Percentiles rank a stretch among this genome's conserved stretches.
Evolutionary conservation across 2,329 filamentous ascomycete species (phyloP).

Genomic region (Talaromyces sp.): DNA sequence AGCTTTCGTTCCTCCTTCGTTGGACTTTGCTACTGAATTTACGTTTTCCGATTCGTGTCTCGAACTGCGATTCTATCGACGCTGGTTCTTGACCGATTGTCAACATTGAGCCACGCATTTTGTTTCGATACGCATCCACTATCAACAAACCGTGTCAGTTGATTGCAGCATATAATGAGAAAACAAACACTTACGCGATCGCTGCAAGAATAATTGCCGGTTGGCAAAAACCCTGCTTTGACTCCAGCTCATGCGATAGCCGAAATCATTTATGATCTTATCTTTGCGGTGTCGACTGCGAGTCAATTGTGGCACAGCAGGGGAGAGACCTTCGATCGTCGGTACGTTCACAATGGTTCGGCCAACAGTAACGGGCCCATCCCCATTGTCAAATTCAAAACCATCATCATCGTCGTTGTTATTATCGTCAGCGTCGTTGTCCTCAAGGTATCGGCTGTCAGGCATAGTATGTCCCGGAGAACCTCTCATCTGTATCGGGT

Average conservation of each 20-base stretch:
- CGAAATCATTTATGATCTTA: conserved; percentile 86
- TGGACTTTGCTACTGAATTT: conserved; percentile 58
- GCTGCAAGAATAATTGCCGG: conserved; percentile 81
- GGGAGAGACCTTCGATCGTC: conserved; percentile 66
- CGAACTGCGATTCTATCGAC: conserved; percentile 76
- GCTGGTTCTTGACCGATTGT: conserved; percentile 71
- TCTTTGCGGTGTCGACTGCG: conserved; percentile 72
- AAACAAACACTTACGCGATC: conserved; percentile 68
- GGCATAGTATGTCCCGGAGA: conserved; percentile 69
- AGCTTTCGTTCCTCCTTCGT: conserved; percentile 18
- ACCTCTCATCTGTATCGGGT: conserved; percentile 87
- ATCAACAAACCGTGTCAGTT: conserved; percentile 4
- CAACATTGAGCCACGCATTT: conserved; percentile 80
- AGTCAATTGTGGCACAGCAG: conserved; percentile 72
- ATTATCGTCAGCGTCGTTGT: conserved; percentile 54
- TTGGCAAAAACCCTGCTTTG: conserved; percentile 89
- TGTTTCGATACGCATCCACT: conserved; percentile 95
- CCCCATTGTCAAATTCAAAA: conserved; percentile 23
- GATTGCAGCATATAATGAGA: not conserved
- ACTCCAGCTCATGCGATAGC: conserved; percentile 94
- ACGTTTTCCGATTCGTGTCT: conserved; percentile 82
- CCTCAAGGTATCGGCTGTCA: conserved; percentile 66
- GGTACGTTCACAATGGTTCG: conserved; percentile 58
- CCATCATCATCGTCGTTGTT: conserved; percentile 41
- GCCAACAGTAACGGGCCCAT: conserved; percentile 35